These are phyloP conservation scores for Fistulifera solaris DNA, from an alignment of 108 stramenopile genomes.

Conservation along the genomic window DNA sequence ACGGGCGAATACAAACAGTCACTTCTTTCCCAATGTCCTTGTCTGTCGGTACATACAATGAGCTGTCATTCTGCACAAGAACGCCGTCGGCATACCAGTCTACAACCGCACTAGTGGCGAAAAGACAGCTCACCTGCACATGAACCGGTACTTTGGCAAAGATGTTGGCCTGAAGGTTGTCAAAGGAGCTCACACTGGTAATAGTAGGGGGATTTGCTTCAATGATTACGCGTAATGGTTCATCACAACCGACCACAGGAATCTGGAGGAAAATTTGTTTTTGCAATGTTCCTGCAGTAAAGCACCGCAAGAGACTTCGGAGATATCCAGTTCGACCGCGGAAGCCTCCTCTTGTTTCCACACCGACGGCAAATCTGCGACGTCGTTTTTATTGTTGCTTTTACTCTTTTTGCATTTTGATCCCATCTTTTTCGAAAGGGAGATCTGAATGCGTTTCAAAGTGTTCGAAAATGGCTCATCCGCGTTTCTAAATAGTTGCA, in stretches of 20 bases:
- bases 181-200: conserved; percentile 33
- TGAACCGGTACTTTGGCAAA: conserved; percentile 49
- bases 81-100: conserved; percentile 47
- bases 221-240: background rate
- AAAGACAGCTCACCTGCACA: conserved; percentile 26
- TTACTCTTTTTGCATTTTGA: too few species aligned
- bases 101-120: conserved; percentile 32
- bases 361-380: too few species aligned
- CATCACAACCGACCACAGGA: background rate
- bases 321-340: too few species aligned
- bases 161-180: conserved; percentile 33
- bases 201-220: background rate
- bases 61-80: conserved; percentile 11
- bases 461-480: too few species aligned
- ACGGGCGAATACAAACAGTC: conserved; percentile 12
- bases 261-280: background rate
- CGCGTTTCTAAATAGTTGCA: too few species aligned
- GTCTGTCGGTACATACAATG: conserved; percentile 17
- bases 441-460: too few species aligned
- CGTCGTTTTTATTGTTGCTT: too few species aligned
- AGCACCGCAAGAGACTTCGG: too few species aligned
- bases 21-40: conserved; percentile 20
- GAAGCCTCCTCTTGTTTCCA: too few species aligned
- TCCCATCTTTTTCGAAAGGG: too few species aligned
- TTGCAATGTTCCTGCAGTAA: too few species aligned